A percentile compares a stretch with the other conserved stretches of the same genome.
Evolutionary conservation across 2,329 filamentous ascomycete genomes (phyloP).

Genomic region (Claviceps arundinis): DNA sequence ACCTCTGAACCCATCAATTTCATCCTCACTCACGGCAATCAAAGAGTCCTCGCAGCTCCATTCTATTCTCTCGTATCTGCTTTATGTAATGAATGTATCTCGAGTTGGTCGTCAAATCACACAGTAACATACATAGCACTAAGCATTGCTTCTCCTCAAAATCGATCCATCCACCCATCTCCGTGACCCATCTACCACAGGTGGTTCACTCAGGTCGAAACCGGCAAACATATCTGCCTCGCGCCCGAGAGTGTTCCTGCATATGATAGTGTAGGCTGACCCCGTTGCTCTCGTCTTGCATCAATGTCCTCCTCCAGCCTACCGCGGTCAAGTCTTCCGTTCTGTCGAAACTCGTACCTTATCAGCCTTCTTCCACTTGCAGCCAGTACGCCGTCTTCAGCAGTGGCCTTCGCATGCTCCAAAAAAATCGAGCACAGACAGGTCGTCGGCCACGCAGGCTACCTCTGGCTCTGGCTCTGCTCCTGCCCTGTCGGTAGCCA

Average conservation of each 20-base stretch:
- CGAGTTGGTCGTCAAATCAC: conserved; percentile 1
- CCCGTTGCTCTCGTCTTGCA: background rate
- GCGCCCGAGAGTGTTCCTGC: background rate
- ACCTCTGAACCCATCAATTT: background rate
- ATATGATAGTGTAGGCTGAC: background rate
- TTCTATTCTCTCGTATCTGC: background rate
- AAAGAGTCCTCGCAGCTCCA: background rate
- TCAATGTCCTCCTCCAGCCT: background rate
- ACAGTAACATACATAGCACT: background rate
- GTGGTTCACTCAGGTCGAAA: background rate
- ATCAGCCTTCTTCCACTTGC: background rate
- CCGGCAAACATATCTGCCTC: background rate
- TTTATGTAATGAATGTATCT: conserved; percentile 1
- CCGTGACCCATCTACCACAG: background rate
- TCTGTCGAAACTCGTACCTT: background rate
- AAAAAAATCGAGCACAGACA: conserved; percentile 1
- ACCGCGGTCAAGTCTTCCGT: background rate
- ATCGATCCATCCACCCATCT: background rate
- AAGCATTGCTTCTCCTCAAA: background rate
- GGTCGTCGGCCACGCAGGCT: background rate
- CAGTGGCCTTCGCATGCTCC: background rate
- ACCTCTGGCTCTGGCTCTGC: background rate
- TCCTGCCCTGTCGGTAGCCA: background rate
- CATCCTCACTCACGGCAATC: background rate
- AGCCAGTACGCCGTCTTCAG: background rate